A percentile compares a stretch with the other conserved stretches of the same genome.
These are phyloP conservation scores for Medicago arabica DNA, from an alignment of 306 rosid species.

Conservation along the genomic window DNA sequence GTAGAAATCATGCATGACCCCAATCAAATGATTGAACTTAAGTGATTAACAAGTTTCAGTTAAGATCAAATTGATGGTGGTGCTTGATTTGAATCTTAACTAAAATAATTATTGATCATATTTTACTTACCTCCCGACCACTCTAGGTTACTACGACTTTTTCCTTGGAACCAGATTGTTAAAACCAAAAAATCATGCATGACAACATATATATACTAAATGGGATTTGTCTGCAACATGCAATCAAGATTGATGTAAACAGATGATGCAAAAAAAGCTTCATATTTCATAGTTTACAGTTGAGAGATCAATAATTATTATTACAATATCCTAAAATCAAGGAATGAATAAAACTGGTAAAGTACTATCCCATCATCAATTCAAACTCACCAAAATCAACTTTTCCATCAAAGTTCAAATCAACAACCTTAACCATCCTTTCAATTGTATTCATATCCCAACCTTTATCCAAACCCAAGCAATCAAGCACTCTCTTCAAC, in stretches of 20 bases:
- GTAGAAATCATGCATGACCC: background rate
- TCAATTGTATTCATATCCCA: constrained; percentile 80
- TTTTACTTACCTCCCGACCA: background rate
- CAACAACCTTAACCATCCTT: constrained; percentile 82
- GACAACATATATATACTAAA: constrained; percentile 5
- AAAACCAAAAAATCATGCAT: background rate
- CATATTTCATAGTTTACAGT: constrained; percentile 39
- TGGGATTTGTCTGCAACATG: background rate
- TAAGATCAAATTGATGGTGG: too few relatives aligned
- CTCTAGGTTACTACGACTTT: background rate
- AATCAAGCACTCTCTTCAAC: constrained; percentile 89
- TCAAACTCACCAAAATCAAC: constrained; percentile 88
- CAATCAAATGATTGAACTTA: background rate
- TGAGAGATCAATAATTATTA: constrained; percentile 24
- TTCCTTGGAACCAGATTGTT: background rate
- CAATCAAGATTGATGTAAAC: background rate
- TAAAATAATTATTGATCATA: too few relatives aligned
- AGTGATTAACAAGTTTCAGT: background rate
- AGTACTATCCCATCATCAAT: constrained; percentile 69
- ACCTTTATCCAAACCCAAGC: constrained; percentile 83
- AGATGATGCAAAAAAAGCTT: constrained; percentile 15
- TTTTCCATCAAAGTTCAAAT: constrained; percentile 87
- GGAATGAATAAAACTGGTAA: constrained; percentile 1
- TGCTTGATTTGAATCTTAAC: too few relatives aligned
- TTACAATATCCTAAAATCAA: constrained; percentile 29